Evolutionary conservation across 2,329 filamentous ascomycete species (phyloP).

Genomic region (Diaporthe sp.): DNA sequence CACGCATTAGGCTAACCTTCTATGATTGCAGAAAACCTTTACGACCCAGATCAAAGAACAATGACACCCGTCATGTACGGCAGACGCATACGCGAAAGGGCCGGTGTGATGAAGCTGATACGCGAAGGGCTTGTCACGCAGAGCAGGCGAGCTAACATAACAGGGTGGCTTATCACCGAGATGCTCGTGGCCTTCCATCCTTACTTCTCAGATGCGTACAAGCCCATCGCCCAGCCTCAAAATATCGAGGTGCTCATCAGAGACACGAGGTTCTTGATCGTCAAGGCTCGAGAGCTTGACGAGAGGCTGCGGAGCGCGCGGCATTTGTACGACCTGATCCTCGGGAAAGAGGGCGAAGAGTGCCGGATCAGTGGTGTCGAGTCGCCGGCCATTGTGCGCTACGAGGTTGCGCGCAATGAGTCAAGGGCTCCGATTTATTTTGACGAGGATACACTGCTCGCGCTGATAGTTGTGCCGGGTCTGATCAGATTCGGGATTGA

Average conservation of each 20-base stretch:
- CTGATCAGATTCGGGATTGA: neutral
- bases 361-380: neutral
- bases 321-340: neutral
- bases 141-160: neutral
- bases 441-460: neutral
- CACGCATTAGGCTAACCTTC: neutral
- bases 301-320: neutral
- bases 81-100: neutral
- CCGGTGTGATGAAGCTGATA: neutral
- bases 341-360: neutral
- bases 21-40: neutral
- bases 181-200: constrained; percentile 15
- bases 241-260: constrained; percentile 14
- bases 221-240: neutral
- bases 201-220: constrained; percentile 8
- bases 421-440: neutral
- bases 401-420: neutral
- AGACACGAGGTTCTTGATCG: neutral
- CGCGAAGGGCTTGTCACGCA: neutral
- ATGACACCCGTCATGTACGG: neutral
- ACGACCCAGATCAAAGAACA: no score
- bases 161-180: neutral
- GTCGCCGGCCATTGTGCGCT: neutral
- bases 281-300: constrained; percentile 21
- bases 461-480: constrained; percentile 17